Evolutionary conservation across 2,329 filamentous ascomycete genomes (phyloP).

Genomic region (Hypoxylon sp.): DNA sequence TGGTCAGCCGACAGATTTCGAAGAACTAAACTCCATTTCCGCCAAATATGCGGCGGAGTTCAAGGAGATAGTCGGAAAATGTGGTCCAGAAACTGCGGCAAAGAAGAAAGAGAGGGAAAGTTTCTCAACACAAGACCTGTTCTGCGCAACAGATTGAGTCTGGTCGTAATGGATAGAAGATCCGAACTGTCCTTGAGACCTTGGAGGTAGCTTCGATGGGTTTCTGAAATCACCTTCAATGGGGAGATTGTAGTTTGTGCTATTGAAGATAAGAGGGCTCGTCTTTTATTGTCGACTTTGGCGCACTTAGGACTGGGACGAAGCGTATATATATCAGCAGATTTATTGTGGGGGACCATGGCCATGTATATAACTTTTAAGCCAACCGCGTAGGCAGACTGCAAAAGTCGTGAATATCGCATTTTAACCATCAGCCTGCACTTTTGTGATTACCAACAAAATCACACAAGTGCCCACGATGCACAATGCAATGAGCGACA

Average conservation of each 20-base stretch:
- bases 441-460: constrained; percentile 67
- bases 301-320: constrained; percentile 20
- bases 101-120: constrained; percentile 51
- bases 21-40: constrained; percentile 62
- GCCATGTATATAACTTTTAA: constrained; percentile 43
- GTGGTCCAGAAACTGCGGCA: constrained; percentile 57
- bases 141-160: constrained; percentile 67
- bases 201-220: constrained; percentile 27
- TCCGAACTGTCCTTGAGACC: neutral
- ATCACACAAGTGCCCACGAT: constrained; percentile 78
- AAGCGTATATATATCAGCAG: constrained; percentile 30
- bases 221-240: constrained; percentile 3
- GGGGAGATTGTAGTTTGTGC: constrained; percentile 19
- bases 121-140: constrained; percentile 72
- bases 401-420: constrained; percentile 13
- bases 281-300: constrained; percentile 30
- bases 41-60: constrained; percentile 71
- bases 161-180: constrained; percentile 8
- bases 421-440: constrained; percentile 47
- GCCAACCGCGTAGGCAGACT: constrained; percentile 4
- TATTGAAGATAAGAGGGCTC: constrained; percentile 13
- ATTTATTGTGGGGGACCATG: constrained; percentile 32
- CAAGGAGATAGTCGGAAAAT: constrained; percentile 76
- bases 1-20: constrained; percentile 64
- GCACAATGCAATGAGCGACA: constrained; percentile 71